These are phyloP conservation scores for Oryza australiensis DNA, from an alignment of 176 grass and related monocot genomes.

Conservation along the genomic window DNA sequence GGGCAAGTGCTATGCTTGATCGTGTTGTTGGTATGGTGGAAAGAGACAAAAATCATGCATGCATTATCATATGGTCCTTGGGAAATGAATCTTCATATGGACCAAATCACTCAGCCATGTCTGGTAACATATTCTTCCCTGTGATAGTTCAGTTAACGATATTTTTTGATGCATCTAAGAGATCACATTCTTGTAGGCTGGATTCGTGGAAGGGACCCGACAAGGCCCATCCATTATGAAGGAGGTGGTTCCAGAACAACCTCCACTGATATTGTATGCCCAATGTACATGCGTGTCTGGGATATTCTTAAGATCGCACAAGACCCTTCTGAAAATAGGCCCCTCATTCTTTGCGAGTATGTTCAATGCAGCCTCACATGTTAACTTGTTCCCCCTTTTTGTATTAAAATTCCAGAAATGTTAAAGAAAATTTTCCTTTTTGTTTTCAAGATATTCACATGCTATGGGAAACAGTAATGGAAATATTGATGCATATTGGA, in stretches of 20 bases:
- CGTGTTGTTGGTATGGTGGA: conserved; percentile 89
- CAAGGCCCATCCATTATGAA: conserved; percentile 90
- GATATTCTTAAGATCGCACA: conserved; percentile 90
- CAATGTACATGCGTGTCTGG: conserved; percentile 99
- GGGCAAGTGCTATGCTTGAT: conserved; percentile 89
- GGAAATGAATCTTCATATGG: conserved; percentile 94
- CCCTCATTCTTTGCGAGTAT: conserved; percentile 99
- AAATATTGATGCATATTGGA: conserved; percentile 89
- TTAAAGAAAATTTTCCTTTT: not conserved
- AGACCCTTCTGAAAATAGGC: conserved; percentile 82
- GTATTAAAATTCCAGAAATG: conserved; percentile 5
- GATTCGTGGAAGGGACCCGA: conserved; percentile 77
- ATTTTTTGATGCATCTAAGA: conserved; percentile 20
- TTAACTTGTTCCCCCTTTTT: conserved; percentile 31
- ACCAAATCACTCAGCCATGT: conserved; percentile 90
- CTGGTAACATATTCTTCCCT: conserved; percentile 51
- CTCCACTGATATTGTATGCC: conserved; percentile 95
- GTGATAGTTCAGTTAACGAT: conserved; percentile 12
- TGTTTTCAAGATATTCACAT: conserved; percentile 82
- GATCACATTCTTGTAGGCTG: conserved; percentile 61
- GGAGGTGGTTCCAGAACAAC: conserved; percentile 88
- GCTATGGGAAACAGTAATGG: conserved; percentile 99
- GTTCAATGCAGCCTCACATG: conserved; percentile 18
- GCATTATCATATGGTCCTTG: conserved; percentile 91
- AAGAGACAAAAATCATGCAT: conserved; percentile 97